These are phyloP conservation scores for Tetracentron sinense DNA, from an alignment of 164 flowering plant species.

Conservation along the genomic window DNA sequence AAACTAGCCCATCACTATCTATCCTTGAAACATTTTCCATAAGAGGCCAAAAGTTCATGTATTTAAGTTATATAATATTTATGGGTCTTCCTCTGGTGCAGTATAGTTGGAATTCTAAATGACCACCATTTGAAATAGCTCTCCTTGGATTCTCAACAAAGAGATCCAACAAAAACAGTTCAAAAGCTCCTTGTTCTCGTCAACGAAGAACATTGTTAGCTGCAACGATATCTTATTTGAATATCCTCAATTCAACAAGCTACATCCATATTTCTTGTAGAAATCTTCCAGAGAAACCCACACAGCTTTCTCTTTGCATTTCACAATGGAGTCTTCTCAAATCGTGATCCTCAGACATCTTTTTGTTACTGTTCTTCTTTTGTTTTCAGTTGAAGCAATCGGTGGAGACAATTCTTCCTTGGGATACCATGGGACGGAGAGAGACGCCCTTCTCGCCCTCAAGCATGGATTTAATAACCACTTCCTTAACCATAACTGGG, in stretches of 20 bases:
- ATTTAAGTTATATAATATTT: too few relatives aligned
- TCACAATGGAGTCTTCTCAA: conserved; percentile 10
- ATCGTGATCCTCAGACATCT: background rate
- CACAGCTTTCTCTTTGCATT: background rate
- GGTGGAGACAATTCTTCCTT: conserved; percentile 4
- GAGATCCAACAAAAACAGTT: background rate
- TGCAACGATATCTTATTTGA: conserved; percentile 9
- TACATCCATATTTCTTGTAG: background rate
- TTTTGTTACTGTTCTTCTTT: conserved; percentile 7
- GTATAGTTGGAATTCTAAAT: too few relatives aligned
- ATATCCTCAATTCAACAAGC: conserved; percentile 13
- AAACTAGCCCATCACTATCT: too few relatives aligned
- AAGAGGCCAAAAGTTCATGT: too few relatives aligned
- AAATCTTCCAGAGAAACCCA: background rate
- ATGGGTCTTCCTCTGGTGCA: too few relatives aligned
- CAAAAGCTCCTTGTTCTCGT: conserved; percentile 17
- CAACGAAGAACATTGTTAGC: conserved; percentile 15
- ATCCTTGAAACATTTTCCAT: too few relatives aligned
- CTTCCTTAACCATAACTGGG: conserved; percentile 40
- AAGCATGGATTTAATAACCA: conserved; percentile 29
- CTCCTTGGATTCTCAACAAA: conserved; percentile 12
- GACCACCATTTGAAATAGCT: too few relatives aligned
- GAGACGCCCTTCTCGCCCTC: conserved; percentile 39
- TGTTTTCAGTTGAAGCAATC: background rate
- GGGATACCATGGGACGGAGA: conserved; percentile 23